A percentile compares a stretch with the other conserved stretches of the same genome.
Conservation (phyloP, 768 basidiomycete species). For the Lentinula lateritia region DNA sequence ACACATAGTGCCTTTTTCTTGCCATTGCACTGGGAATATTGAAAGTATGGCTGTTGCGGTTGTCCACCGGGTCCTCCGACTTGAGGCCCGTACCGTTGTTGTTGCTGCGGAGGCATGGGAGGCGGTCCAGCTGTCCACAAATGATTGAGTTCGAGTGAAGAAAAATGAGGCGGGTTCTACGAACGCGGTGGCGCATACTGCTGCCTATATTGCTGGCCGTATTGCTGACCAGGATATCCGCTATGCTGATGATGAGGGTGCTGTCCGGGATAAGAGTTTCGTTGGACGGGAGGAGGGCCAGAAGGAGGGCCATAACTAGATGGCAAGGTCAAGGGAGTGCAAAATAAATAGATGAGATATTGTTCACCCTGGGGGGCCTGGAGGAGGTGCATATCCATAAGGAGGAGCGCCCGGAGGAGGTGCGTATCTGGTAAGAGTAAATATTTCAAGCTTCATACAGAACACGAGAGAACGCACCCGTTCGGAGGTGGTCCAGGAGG, state of each 20-base stretch:
- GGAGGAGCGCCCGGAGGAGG: conserved; percentile 21
- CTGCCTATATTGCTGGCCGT: conserved; percentile 16
- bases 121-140: conserved; percentile 30
- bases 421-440: conserved; percentile 11
- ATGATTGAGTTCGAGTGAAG: conserved; percentile 4
- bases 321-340: conserved; percentile 4
- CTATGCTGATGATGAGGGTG: conserved; percentile 32
- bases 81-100: conserved; percentile 63
- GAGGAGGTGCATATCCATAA: conserved; percentile 14
- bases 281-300: conserved; percentile 22
- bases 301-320: conserved; percentile 16
- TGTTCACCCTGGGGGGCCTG: conserved; percentile 8
- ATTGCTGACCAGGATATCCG: conserved; percentile 23
- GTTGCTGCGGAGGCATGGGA: conserved; percentile 45
- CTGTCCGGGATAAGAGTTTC: conserved; percentile 36
- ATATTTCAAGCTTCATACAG: not conserved
- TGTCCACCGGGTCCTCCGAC: conserved; percentile 39
- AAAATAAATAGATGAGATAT: not conserved
- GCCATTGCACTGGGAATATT: conserved; percentile 87
- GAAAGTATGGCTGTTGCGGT: conserved; percentile 61
- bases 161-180: not conserved
- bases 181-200: conserved; percentile 23
- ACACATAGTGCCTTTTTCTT: conserved; percentile 87
- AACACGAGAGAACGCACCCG: not conserved
- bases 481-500: conserved; percentile 5